Percentiles rank a stretch among this genome's conserved stretches.
Conservation (phyloP, 78 protist species). For the Ministeria vibrans region DNA sequence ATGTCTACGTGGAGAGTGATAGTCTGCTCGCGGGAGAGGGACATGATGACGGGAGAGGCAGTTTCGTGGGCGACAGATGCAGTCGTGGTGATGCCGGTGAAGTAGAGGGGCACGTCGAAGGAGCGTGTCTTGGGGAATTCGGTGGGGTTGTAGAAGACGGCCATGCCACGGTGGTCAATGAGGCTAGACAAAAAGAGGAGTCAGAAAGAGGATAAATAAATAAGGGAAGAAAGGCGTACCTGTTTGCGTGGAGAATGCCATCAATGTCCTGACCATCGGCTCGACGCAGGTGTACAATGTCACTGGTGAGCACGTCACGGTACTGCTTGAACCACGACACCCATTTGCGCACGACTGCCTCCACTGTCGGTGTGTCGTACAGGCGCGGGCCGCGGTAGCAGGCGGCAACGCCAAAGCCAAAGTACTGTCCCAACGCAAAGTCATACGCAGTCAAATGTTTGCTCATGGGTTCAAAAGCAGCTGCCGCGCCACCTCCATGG, state of each 20-base stretch:
- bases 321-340: background rate
- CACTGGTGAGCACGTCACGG: background rate
- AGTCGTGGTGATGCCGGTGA: background rate
- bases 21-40: background rate
- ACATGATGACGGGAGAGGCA: background rate
- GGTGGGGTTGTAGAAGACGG: background rate
- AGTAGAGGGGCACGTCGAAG: background rate
- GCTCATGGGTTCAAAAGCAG: background rate
- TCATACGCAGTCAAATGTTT: background rate
- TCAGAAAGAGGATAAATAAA: no score
- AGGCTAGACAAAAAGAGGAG: no score
- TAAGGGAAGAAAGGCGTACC: no score
- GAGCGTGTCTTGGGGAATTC: background rate
- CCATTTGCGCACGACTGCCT: background rate
- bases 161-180: background rate
- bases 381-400: background rate
- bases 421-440: background rate
- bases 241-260: background rate
- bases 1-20: background rate
- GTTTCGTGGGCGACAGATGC: background rate
- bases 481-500: background rate
- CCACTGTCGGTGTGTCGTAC: background rate
- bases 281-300: background rate
- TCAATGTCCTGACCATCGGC: background rate
- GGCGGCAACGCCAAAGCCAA: background rate